Percentiles rank a stretch among this genome's conserved stretches.
phyloP scores from a whole-genome alignment of 768 basidiomycete species.

The Boletus patriciae region DNA sequence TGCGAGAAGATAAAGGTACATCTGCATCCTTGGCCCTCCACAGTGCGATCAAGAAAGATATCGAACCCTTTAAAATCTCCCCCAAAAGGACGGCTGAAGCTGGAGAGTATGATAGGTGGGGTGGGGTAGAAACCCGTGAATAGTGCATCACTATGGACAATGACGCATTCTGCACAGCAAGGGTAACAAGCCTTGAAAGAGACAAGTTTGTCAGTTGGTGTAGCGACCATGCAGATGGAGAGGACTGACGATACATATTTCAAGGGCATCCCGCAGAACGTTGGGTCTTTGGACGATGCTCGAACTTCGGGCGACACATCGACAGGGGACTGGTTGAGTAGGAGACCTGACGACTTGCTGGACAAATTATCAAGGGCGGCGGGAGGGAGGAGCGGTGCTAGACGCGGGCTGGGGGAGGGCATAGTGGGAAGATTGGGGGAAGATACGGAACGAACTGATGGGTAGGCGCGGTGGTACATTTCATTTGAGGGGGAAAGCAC shows the following conservation, averaged over 20 bases:
- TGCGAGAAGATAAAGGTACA: slow-evolving; percentile 41
- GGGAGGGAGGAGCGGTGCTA: slow-evolving; percentile 53
- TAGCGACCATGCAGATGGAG: background rate
- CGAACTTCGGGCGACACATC: slow-evolving; percentile 35
- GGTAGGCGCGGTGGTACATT: slow-evolving; percentile 64
- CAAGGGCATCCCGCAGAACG: slow-evolving; percentile 67
- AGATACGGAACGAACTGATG: slow-evolving; percentile 55
- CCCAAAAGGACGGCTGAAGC: slow-evolving; percentile 93
- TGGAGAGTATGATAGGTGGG: slow-evolving; percentile 83
- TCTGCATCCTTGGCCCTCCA: slow-evolving; percentile 47
- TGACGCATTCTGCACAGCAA: slow-evolving; percentile 93
- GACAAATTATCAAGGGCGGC: slow-evolving; percentile 43
- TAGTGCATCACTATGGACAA: slow-evolving; percentile 98
- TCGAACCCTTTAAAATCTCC: slow-evolving; percentile 90
- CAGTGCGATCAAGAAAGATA: slow-evolving; percentile 88
- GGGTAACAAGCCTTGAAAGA: slow-evolving; percentile 63
- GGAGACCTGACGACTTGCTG: slow-evolving; percentile 39
- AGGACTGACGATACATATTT: slow-evolving; percentile 77
- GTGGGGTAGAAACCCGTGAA: slow-evolving; percentile 85
- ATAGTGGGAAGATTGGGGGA: slow-evolving; percentile 33
- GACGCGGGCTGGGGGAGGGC: slow-evolving; percentile 38
- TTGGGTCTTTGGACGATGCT: slow-evolving; percentile 39
- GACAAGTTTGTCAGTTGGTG: slow-evolving; percentile 7
- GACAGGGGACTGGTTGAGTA: slow-evolving; percentile 36
- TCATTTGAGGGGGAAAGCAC: slow-evolving; percentile 42